Evolutionary conservation across 306 rosid genomes (phyloP), one percentile per base, ranked within the genome.

Genomic region (Adenanthera pavonina): DNA sequence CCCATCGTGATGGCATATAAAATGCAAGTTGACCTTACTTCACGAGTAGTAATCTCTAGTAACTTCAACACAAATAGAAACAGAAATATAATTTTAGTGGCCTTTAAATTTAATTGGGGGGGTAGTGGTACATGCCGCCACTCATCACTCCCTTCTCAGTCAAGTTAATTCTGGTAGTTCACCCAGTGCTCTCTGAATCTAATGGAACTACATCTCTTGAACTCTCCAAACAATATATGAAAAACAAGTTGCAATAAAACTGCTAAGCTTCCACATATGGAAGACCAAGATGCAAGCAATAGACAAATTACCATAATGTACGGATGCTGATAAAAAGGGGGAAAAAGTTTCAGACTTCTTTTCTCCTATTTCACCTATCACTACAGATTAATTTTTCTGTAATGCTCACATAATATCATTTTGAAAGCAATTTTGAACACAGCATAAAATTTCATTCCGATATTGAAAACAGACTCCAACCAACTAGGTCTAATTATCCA

Each of bases 281-380:
- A 62, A 20, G 65, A 10, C 11, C 70, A 34, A 38, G 64, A 51
- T 49, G 38, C 2, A 53, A 16, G 52, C 40, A 34, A 38, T 7
- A 56, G 16, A 40, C 19, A 54, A 40, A 51, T 35, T 36, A 79
- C 35, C 20, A 0, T 62, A 25, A 34, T 56, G 71, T 53, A 10
- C 15, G 14, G 54, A 5, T 30, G 40, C 46, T 14, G 6, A 33
- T 53, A 54, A 68, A 53, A 62, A 62, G 30, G 30, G 30, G 30
- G 13, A 14, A 62, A 5, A 34, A 35, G 19, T 13, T 43, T 3
- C 47, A 33, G 1, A 54, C 43, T 44, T 14, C 10, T 52, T 17
- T 78, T 67, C 44, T 52, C 57, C 56, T 16, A 79, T 69, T 53
- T 25, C 76, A 54, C 12, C 76, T 5, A 77, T 49, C 36, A 49